Evolutionary conservation across 192 early-diverging fungal genomes (phyloP), one percentile per base, ranked within the genome.

Genomic region (Ambispora gerdemannii): DNA sequence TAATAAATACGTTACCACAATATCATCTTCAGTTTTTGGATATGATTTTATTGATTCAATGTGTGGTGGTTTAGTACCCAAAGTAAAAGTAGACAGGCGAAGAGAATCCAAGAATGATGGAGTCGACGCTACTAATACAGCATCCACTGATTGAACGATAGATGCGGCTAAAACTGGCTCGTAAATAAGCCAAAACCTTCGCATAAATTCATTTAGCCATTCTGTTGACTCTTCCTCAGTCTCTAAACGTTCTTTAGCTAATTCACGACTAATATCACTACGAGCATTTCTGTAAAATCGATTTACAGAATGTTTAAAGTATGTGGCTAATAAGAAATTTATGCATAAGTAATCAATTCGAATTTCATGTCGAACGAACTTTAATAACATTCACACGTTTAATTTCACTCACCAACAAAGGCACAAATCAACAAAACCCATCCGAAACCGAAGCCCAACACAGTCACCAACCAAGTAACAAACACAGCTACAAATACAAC

Each of bases 131-230:
- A 86, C 87, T 53, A 97, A 77, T 55, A 94, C 84, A 10, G 80
- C 75, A 78, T 95, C 90, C 27, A 87, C 90, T 31, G 72, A 83
- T 25, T 87, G 82, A 28, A 91, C 85, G 24, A 95, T 83, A 38
- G 86, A 83, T 49, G 87, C 82, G 62, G 90, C 88, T 58, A 97
- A 84, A 30, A 86, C 86, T 35, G 94, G 93, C 77, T 97, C 95
- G 67, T 91, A 95, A 65, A 90, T 92, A 19, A 91, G 76, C 95
- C 95, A 97, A 80, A 94, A 95, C 53, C 88, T 82, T 27, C 82
- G 81, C 62, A 93, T 75, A 78, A 94, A 93, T 80, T 87, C 85
- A 76, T 97, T 97, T 50, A 97, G 80, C 95, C 95, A 97, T 51
- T 93, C 93, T 15, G 89, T 92, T 47, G 89, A 77, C 65, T 92